Base-by-base conservation (phyloP, 768 basidiomycete genomes). In the Neoboletus subvelutipes region DNA sequence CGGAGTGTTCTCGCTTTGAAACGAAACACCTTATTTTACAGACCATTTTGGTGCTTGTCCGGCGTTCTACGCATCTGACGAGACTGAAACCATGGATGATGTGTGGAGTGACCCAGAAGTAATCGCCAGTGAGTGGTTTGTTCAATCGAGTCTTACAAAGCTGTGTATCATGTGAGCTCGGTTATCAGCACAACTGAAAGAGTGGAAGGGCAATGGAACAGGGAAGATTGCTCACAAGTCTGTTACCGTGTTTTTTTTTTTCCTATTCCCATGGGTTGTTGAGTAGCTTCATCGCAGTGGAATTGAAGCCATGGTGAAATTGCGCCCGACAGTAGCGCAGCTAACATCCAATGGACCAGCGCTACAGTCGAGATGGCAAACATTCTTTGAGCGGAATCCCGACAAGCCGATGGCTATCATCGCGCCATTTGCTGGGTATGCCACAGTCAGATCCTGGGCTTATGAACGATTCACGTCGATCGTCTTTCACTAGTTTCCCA, bases 211-310 rank as follows among this genome's bases (percentile, higher is more conserved):
- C 18, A 66, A 67, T 0, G 83, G 81, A 0, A 74, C 66, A 33
- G 83, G 83, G 2, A 63, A 80, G 40, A 73, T 87, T 62, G 75
- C 83, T 1, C 76, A 80, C 59, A 86, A 82, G 87, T 85, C 34
- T 3, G 76, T 41, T 10, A 2, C 56, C 11, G 15, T 10, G 8
- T 13, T 18, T 33, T 3, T 40, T 13, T 18, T 33, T 3, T 40
- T 12, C 36, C 43, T 1, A 20, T 36, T n/a, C 28, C 24, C 24
- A 6, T 29, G 43, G 3, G 24, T 29, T 45, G 7, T 20, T 59
- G 8, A 55, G 15, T n/a, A 5, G 20, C 24, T 31, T 45, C 6
- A 18, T 52, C 31, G 5, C 56, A 85, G 84, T 59, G 83, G 74
- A 5, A 59, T 83, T 13, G 83, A 85, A 59, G 79, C 78, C 13